Conservation (phyloP, 1,139 yeast species). For the Arxiozyma heterogenica region DNA sequence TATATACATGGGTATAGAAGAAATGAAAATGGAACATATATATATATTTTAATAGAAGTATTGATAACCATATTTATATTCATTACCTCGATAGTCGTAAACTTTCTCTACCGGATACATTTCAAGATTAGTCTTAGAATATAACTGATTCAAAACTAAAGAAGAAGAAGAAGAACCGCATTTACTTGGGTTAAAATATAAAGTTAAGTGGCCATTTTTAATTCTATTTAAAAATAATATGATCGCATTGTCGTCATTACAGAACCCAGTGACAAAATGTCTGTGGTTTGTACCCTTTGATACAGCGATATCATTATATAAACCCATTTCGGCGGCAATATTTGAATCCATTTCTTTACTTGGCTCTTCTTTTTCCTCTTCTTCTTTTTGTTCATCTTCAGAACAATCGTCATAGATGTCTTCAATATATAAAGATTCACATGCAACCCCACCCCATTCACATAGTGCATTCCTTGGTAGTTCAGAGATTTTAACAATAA, state of each 20-base stretch:
- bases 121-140: slow-evolving; percentile 10
- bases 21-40: background rate
- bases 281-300: slow-evolving; percentile 4
- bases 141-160: background rate
- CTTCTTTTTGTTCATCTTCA: slow-evolving; percentile 5
- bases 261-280: slow-evolving; percentile 14
- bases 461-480: slow-evolving; percentile 64
- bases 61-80: slow-evolving; percentile 17
- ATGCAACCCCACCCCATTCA: slow-evolving; percentile 70
- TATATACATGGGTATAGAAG: background rate
- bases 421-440: slow-evolving; percentile 31
- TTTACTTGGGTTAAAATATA: slow-evolving; percentile 14
- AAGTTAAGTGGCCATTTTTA: slow-evolving; percentile 9
- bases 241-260: slow-evolving; percentile 8
- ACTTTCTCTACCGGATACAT: slow-evolving; percentile 22
- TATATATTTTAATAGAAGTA: background rate
- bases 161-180: background rate
- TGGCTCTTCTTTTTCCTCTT: background rate
- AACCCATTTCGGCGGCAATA: background rate
- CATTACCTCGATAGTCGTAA: slow-evolving; percentile 19
- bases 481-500: slow-evolving; percentile 49
- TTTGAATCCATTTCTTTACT: background rate
- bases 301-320: slow-evolving; percentile 1
- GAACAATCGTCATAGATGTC: slow-evolving; percentile 39
- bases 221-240: background rate